Evolutionary conservation across 306 rosid genomes (phyloP).

Genomic region (Dalbergia cochinchinensis): DNA sequence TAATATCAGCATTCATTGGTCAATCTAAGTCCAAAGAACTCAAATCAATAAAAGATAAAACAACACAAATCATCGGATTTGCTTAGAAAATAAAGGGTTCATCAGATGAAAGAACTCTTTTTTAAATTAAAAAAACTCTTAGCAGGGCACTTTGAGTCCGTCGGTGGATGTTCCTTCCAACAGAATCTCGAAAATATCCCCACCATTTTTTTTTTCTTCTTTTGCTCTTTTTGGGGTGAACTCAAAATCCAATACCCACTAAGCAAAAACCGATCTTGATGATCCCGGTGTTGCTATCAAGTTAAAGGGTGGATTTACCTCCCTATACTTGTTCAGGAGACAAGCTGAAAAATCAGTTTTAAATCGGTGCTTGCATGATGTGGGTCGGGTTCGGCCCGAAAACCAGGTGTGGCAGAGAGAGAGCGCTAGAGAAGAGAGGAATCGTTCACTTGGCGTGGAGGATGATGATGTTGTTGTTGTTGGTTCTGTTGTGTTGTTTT

Average conservation of each 20-base stretch:
- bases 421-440: slow-evolving; percentile 35
- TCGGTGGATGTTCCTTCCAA: slow-evolving; percentile 76
- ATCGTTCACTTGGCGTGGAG: slow-evolving; percentile 60
- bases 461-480: slow-evolving; percentile 46
- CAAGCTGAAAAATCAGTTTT: not conserved
- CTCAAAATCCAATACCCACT: slow-evolving; percentile 46
- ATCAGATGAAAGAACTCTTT: not conserved
- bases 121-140: slow-evolving; percentile 35
- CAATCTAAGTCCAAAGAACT: slow-evolving; percentile 53
- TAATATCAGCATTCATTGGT: slow-evolving; percentile 39
- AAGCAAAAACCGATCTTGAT: slow-evolving; percentile 35
- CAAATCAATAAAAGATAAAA: not conserved
- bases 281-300: slow-evolving; percentile 32
- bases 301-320: slow-evolving; percentile 44
- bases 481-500: slow-evolving; percentile 47
- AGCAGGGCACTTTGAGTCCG: slow-evolving; percentile 95
- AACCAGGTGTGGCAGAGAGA: slow-evolving; percentile 11
- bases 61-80: slow-evolving; percentile 18
- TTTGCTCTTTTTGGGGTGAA: slow-evolving; percentile 4
- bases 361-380: slow-evolving; percentile 14
- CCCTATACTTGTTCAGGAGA: slow-evolving; percentile 6
- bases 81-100: not conserved
- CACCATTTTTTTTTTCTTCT: slow-evolving; percentile 61
- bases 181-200: slow-evolving; percentile 94
- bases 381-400: slow-evolving; percentile 13